Evolutionary conservation across 495 filamentous ascomycete genomes (phyloP).

Genomic region (Penicillium lagena): DNA sequence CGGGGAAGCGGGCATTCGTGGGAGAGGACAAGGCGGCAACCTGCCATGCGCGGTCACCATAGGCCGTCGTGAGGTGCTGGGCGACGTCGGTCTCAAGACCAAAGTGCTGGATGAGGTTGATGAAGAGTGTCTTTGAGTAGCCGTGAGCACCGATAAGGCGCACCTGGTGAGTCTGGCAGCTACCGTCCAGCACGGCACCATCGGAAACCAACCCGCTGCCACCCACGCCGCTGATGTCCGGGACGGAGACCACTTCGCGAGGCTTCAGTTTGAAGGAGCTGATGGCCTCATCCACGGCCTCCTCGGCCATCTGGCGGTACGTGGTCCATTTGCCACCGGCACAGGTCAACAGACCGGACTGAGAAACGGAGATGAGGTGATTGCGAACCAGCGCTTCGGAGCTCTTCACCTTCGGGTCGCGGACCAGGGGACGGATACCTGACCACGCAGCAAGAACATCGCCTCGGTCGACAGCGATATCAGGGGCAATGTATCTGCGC

Average conservation of each 20-base stretch:
- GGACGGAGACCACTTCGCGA: conserved; percentile 50
- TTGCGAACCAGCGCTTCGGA: conserved; percentile 94
- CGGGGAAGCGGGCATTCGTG: conserved; percentile 79
- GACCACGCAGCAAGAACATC: conserved; percentile 97
- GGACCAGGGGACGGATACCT: conserved; percentile 87
- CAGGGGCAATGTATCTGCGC: conserved; percentile 79
- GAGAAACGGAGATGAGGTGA: conserved; percentile 83
- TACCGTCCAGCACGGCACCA: conserved; percentile 69
- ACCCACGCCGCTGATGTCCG: conserved; percentile 74
- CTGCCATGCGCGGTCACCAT: conserved; percentile 94
- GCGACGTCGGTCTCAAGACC: conserved; percentile 94
- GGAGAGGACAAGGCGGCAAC: conserved; percentile 80
- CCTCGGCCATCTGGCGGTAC: conserved; percentile 98
- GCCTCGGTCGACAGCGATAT: conserved; percentile 88
- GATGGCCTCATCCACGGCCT: conserved; percentile 89
- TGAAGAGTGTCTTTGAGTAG: conserved; percentile 92
- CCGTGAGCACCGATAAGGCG: conserved; percentile 91
- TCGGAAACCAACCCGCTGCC: conserved; percentile 56
- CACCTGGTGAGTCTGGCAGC: conserved; percentile 87
- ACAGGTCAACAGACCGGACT: conserved; percentile 83
- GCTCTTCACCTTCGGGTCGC: conserved; percentile 88
- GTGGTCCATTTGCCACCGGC: conserved; percentile 99
- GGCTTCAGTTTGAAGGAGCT: conserved; percentile 66
- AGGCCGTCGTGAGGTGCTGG: conserved; percentile 80
- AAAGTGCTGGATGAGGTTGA: conserved; percentile 96